phyloP scores from a whole-genome alignment of 257 asterid genomes.

The Solanum pennellii region DNA sequence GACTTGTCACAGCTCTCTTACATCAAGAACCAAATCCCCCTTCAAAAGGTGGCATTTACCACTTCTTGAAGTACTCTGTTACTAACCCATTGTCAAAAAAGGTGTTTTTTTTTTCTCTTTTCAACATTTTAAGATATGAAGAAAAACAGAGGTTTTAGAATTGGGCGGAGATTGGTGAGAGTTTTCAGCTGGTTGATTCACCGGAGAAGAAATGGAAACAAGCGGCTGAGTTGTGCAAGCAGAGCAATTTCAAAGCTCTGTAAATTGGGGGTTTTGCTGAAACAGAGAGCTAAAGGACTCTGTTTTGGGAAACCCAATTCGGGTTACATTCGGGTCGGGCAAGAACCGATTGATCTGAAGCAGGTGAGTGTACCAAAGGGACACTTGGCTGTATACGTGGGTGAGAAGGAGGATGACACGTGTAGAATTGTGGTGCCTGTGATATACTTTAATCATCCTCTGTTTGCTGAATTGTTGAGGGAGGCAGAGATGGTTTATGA shows the following conservation, averaged over 20 bases:
- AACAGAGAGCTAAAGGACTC: constrained; percentile 4
- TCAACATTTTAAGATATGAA: constrained; percentile 13
- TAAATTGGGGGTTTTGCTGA: constrained; percentile 19
- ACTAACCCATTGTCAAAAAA: not conserved
- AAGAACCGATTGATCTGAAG: constrained; percentile 2
- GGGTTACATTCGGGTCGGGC: constrained; percentile 29
- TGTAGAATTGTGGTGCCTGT: constrained; percentile 64
- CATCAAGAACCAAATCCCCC: not conserved
- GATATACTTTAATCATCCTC: constrained; percentile 48
- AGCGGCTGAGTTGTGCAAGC: constrained; percentile 4
- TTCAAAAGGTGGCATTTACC: not conserved
- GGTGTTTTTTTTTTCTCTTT: not conserved
- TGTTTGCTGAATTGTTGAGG: constrained; percentile 40
- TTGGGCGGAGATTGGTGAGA: constrained; percentile 27
- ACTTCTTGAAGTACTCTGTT: not conserved
- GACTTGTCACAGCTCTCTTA: not conserved
- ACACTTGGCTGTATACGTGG: constrained; percentile 61
- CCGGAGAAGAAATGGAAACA: constrained; percentile 11
- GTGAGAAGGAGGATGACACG: constrained; percentile 29
- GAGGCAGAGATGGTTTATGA: constrained; percentile 54
- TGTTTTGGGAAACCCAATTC: not conserved
- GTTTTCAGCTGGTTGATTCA: constrained; percentile 23
- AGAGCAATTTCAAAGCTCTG: constrained; percentile 22
- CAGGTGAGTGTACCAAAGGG: constrained; percentile 35
- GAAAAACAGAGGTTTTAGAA: constrained; percentile 31